Evolutionary conservation across 2,329 filamentous ascomycete genomes (phyloP).

Genomic region (Penicillium thymicola): DNA sequence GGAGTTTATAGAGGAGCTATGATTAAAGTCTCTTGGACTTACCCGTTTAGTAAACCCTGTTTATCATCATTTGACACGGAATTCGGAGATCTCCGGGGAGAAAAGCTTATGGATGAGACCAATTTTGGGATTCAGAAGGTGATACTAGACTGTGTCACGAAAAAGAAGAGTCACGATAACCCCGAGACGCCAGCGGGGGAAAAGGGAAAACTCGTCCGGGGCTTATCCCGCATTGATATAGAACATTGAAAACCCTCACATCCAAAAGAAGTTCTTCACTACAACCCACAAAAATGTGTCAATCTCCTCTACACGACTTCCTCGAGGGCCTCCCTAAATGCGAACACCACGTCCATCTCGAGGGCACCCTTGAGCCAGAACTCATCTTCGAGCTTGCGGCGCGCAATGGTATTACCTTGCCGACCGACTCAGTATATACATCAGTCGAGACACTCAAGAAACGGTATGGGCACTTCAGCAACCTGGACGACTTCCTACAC

Average conservation of each 20-base stretch:
- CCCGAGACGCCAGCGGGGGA: conserved; percentile 1
- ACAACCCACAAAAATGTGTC: conserved; percentile 52
- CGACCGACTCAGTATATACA: conserved; percentile 61
- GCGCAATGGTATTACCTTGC: conserved; percentile 63
- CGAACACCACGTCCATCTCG: conserved; percentile 78
- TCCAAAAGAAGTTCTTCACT: neutral
- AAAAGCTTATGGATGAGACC: conserved; percentile 2
- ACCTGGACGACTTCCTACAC: conserved; percentile 71
- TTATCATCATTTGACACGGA: neutral
- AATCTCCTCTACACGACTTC: conserved; percentile 55
- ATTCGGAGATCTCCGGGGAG: conserved; percentile 14
- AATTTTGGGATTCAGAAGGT: neutral
- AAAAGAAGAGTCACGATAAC: neutral
- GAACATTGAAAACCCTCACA: neutral
- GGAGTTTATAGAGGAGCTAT: neutral
- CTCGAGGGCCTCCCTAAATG: conserved; percentile 69
- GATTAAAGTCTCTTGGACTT: conserved; percentile 6
- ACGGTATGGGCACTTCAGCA: conserved; percentile 66
- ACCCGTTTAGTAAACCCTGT: neutral
- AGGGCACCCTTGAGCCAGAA: conserved; percentile 68
- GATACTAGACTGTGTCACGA: neutral
- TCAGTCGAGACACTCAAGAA: conserved; percentile 58
- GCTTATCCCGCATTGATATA: neutral
- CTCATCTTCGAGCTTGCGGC: conserved; percentile 67
- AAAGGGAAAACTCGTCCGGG: conserved; percentile 5